phyloP scores from a whole-genome alignment of 441 rosid species.

The Gossypium trilobum region DNA sequence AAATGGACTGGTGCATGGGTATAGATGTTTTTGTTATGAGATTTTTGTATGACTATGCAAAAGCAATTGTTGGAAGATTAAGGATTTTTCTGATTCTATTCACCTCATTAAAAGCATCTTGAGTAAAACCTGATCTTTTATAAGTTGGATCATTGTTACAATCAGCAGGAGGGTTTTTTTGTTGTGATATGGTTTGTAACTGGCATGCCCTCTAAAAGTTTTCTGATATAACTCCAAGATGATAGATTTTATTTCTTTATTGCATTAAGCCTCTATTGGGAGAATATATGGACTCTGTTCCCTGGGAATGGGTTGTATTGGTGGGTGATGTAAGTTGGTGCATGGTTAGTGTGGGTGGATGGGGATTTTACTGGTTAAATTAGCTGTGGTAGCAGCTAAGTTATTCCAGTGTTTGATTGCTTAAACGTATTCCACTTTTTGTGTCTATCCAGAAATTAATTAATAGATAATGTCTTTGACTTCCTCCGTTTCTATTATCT shows the following conservation, averaged over 20 bases:
- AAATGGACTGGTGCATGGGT: not conserved
- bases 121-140: not conserved
- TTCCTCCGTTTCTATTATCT: not conserved
- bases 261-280: not conserved
- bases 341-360: not conserved
- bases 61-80: not conserved
- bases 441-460: not conserved
- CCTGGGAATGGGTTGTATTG: not conserved
- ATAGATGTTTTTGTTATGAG: not conserved
- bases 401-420: not conserved
- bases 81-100: not conserved
- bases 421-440: not conserved
- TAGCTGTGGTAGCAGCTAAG: not conserved
- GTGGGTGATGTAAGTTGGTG: not conserved
- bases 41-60: not conserved
- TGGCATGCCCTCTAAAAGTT: not conserved
- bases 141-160: not conserved
- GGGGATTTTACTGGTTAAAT: not conserved
- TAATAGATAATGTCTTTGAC: conserved; percentile 6
- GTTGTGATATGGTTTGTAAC: not conserved
- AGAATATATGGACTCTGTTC: not conserved
- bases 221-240: not conserved
- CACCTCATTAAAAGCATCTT: not conserved
- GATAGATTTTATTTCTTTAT: not conserved
- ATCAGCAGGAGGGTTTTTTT: not conserved